These are phyloP conservation scores for Phaeodactylum tricornutum DNA, from an alignment of 108 stramenopile species.

Conservation along the genomic window DNA sequence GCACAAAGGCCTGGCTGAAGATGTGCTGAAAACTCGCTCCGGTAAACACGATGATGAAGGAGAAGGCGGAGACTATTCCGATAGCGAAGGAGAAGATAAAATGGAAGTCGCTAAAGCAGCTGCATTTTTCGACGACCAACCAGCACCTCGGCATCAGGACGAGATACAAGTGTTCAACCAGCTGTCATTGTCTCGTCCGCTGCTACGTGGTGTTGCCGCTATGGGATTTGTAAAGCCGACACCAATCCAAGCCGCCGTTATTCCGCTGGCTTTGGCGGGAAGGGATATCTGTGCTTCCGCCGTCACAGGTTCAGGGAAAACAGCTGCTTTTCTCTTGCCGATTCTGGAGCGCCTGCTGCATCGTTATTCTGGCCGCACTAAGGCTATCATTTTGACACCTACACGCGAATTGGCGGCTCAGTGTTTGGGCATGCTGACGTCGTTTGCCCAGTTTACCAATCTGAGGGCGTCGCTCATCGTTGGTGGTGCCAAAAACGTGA, in stretches of 20 bases:
- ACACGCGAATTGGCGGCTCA: constrained; percentile 95
- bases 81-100: constrained; percentile 34
- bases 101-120: constrained; percentile 64
- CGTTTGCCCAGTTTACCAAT: constrained; percentile 85
- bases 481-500: constrained; percentile 92
- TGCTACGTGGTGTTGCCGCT: constrained; percentile 87
- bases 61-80: constrained; percentile 21
- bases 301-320: constrained; percentile 78
- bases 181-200: constrained; percentile 86
- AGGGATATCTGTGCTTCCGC: constrained; percentile 91
- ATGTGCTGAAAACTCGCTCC: constrained; percentile 32
- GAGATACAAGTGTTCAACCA: constrained; percentile 74
- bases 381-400: constrained; percentile 82
- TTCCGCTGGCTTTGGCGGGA: constrained; percentile 89
- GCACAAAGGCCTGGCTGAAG: constrained; percentile 27
- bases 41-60: constrained; percentile 21
- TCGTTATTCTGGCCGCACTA: constrained; percentile 56
- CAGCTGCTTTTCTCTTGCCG: constrained; percentile 95
- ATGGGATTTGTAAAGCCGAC: constrained; percentile 95
- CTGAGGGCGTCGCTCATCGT: constrained; percentile 73
- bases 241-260: constrained; percentile 83
- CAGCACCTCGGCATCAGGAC: constrained; percentile 2
- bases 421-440: constrained; percentile 80
- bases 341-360: constrained; percentile 89
- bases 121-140: constrained; percentile 47